Conservation (phyloP, 78 protist genomes). For the Tieghemostelium lacteum region DNA sequence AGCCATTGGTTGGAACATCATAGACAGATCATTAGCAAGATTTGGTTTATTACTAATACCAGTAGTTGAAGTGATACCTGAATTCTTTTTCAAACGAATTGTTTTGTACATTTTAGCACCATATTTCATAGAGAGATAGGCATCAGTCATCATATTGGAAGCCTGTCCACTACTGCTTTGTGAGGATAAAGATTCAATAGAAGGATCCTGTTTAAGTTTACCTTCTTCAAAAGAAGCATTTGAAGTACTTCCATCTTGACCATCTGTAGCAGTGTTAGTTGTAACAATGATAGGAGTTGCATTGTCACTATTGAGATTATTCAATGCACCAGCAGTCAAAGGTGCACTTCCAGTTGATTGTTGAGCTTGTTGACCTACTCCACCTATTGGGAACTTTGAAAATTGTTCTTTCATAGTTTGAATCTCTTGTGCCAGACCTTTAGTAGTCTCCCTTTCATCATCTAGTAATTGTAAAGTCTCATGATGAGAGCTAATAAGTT, state of each 20-base stretch:
- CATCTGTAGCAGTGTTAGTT: constrained; percentile 2
- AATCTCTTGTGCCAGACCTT: constrained; percentile 17
- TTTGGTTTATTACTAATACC: constrained; percentile 26
- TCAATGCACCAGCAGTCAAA: not conserved
- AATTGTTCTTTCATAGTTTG: constrained; percentile 31
- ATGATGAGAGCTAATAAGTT: constrained; percentile 63
- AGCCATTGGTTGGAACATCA: not conserved
- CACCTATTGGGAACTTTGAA: not conserved
- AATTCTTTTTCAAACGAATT: constrained; percentile 33
- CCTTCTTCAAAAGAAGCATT: constrained; percentile 6
- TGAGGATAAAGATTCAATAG: constrained; percentile 22
- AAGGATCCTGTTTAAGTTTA: constrained; percentile 24
- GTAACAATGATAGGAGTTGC: not conserved
- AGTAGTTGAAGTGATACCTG: not conserved
- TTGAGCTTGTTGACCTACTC: not conserved
- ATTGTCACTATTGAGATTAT: not conserved
- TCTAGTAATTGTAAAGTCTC: constrained; percentile 57
- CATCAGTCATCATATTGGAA: not conserved
- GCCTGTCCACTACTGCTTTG: not conserved
- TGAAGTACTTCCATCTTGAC: not conserved
- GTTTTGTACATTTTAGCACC: constrained; percentile 55
- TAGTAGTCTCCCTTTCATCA: constrained; percentile 60
- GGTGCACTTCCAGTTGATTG: not conserved
- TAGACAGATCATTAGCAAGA: constrained; percentile 35
- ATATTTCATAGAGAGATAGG: not conserved